Base-by-base conservation (phyloP, 2,329 filamentous ascomycete genomes). In the Didymella sp. region DNA sequence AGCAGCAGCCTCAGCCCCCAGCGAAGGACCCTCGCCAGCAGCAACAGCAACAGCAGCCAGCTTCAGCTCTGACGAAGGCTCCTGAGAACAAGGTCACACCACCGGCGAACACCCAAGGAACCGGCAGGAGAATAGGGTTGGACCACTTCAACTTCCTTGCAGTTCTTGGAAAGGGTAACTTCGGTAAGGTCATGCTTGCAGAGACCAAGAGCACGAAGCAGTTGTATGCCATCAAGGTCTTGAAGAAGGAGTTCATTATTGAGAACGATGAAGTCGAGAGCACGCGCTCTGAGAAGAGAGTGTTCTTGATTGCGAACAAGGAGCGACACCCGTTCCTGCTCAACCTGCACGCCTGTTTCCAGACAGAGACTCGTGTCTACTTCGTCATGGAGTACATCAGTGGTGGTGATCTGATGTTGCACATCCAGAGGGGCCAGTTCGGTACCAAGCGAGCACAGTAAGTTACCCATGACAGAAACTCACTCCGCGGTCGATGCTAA, bases 331-430 rank as follows among this genome's bases (percentile, higher is more conserved):
- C 96, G 0, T 99, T 99, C 85, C 79, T 99, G 66, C 88, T 96
- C 45, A 99, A 90, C 73, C 81, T 99, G 35, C 95, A 99, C 74
- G 95, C 95, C 51, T 99, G 95, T 80, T 99, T 99, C 85, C 95
- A 99, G 79, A 99, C 95, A 0, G 95, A 99, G 77, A 99, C 95
- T 6, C 85, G 95, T 68, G 93, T 99, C 21, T 99, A 99, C 81
- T 99, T 99, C 73, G 95, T 99, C 63, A 98, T 98, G 94, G 95
- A 99, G 80, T 99, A 99, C 76, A 92, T 99, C 62, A 96, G 92
- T 73, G 95, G 95, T 81, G 95, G 95, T 80, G 95, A 99, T 83
- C 79, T 99, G 74, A 99, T 99, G 95, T 83, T 98, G 79, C 95
- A 99, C 79, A 99, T 99, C 74, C 95, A 99, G 77, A 88, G 95